Evolutionary conservation across 148 eudicot species (phyloP).

Genomic region (Spergularia bocconei): DNA sequence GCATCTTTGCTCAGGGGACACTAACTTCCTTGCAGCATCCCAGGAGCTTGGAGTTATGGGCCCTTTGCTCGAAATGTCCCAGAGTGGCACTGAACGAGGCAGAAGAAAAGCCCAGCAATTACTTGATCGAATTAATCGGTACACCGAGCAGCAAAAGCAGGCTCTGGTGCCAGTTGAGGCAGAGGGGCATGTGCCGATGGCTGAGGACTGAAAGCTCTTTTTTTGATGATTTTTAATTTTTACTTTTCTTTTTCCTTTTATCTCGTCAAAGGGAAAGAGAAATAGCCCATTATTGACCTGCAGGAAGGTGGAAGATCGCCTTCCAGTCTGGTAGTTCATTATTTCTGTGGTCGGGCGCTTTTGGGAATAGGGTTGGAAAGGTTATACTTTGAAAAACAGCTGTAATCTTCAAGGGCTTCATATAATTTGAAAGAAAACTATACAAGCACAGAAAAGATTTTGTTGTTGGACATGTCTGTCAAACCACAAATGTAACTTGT

Average conservation of each 20-base stretch:
- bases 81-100: conserved; percentile 83
- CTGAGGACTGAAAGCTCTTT: conserved; percentile 32
- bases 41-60: conserved; percentile 62
- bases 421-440: conserved; percentile 9
- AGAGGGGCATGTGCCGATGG: conserved; percentile 31
- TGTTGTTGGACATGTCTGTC: conserved; percentile 20
- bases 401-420: conserved; percentile 13
- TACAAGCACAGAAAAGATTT: conserved; percentile 5
- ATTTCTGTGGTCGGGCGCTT: conserved; percentile 23
- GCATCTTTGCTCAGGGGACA: conserved; percentile 82
- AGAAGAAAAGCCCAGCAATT: conserved; percentile 79
- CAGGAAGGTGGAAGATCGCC: conserved; percentile 73
- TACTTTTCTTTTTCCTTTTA: conserved; percentile 17
- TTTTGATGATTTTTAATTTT: conserved; percentile 18
- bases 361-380: conserved; percentile 15
- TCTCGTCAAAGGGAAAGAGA: conserved; percentile 16
- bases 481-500: conserved; percentile 31
- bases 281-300: conserved; percentile 19
- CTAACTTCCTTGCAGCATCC: conserved; percentile 49
- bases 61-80: conserved; percentile 53
- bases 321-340: conserved; percentile 29
- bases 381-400: conserved; percentile 17
- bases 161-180: conserved; percentile 45
- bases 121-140: conserved; percentile 69
- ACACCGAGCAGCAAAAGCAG: conserved; percentile 61